Percentiles rank a stretch among this genome's conserved stretches.
Conservation (phyloP, 148 eudicot genomes). For the Rhododendron simsii region DNA sequence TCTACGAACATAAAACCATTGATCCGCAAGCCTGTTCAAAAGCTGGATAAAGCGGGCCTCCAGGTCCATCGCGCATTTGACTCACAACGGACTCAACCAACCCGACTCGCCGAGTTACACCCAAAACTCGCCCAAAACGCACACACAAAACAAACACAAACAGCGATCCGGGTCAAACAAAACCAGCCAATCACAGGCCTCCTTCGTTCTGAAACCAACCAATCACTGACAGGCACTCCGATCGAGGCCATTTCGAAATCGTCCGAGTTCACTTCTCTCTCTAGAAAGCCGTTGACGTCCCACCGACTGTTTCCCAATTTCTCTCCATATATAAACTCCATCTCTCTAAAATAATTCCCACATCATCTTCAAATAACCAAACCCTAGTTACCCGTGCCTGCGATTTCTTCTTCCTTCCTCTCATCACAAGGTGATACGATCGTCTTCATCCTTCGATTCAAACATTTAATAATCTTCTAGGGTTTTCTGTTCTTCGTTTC, state of each 20-base stretch:
- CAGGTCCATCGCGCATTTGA: background rate
- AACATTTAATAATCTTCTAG: background rate
- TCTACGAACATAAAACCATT: background rate
- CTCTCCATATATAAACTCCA: background rate
- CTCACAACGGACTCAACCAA: background rate
- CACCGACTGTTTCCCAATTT: background rate
- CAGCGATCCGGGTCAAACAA: slow-evolving; percentile 18
- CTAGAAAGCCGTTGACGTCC: background rate
- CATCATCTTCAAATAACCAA: background rate
- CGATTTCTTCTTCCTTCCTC: background rate
- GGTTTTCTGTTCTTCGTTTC: background rate
- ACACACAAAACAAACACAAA: slow-evolving; percentile 27
- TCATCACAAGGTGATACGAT: background rate
- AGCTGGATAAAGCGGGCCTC: background rate
- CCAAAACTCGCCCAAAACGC: background rate
- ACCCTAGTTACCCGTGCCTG: background rate
- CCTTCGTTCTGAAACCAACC: background rate
- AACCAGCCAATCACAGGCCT: slow-evolving; percentile 10
- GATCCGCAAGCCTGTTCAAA: background rate
- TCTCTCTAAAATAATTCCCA: background rate
- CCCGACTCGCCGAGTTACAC: background rate
- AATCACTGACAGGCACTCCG: slow-evolving; percentile 17
- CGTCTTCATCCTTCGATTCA: background rate
- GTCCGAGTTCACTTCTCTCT: background rate
- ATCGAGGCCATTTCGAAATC: slow-evolving; percentile 10